A percentile compares a stretch with the other conserved stretches of the same genome.
Evolutionary conservation across 23 red algal species (phyloP).

Genomic region (Gracilaria vermiculophylla): DNA sequence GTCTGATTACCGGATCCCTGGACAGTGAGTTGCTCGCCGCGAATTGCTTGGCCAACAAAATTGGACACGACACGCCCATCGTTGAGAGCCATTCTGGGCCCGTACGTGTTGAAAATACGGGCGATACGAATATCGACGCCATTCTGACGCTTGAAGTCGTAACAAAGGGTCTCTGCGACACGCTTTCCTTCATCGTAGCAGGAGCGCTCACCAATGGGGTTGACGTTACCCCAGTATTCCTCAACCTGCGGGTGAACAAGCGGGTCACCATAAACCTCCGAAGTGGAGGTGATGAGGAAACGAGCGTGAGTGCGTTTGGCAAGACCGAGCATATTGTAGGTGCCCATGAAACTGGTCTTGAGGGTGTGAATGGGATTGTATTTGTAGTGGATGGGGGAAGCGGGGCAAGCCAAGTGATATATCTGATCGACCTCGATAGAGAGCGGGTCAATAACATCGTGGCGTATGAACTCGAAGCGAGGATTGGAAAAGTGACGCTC

Average conservation of each 20-base stretch:
- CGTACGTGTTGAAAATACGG: slow-evolving; percentile 99
- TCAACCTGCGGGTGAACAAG: slow-evolving; percentile 91
- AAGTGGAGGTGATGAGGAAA: slow-evolving; percentile 93
- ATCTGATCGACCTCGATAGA: slow-evolving; percentile 91
- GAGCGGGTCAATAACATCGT: slow-evolving; percentile 92
- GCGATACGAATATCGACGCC: slow-evolving; percentile 91
- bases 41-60: slow-evolving; percentile 91
- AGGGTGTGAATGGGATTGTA: slow-evolving; percentile 99
- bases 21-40: slow-evolving; percentile 88
- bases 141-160: slow-evolving; percentile 97
- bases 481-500: slow-evolving; percentile 68
- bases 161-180: slow-evolving; percentile 95
- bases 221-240: slow-evolving; percentile 98
- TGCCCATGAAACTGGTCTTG: slow-evolving; percentile 97
- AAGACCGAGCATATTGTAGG: slow-evolving; percentile 97
- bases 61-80: slow-evolving; percentile 98
- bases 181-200: slow-evolving; percentile 99
- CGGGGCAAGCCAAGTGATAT: slow-evolving; percentile 97
- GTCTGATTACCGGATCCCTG: slow-evolving; percentile 96
- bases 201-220: slow-evolving; percentile 92
- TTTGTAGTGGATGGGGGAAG: slow-evolving; percentile 99
- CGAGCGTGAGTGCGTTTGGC: slow-evolving; percentile 94
- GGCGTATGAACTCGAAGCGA: slow-evolving; percentile 95
- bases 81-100: slow-evolving; percentile 95
- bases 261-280: slow-evolving; percentile 97